Evolutionary conservation across 1,139 yeast genomes (phyloP).

Genomic region (Candida sanyaensis): DNA sequence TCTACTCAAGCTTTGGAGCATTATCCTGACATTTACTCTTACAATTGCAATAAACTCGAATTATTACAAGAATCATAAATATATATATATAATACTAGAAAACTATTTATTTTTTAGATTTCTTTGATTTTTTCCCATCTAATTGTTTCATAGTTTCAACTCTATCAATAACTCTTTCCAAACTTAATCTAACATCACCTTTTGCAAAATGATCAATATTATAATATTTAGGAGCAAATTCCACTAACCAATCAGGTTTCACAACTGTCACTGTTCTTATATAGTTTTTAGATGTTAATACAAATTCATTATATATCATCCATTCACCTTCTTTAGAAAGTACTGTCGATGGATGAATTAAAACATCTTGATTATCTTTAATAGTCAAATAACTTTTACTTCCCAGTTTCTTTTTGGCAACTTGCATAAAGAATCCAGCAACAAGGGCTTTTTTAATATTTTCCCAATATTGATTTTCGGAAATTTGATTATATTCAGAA

Average conservation of each 20-base stretch:
- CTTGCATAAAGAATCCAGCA: conserved; percentile 98
- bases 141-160: conserved; percentile 44
- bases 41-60: too few relatives aligned
- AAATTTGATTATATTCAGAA: conserved; percentile 71
- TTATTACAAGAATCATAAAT: too few relatives aligned
- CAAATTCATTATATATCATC: conserved; percentile 95
- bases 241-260: conserved; percentile 89
- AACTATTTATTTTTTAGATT: neutral
- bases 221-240: conserved; percentile 84
- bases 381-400: conserved; percentile 80
- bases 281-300: conserved; percentile 88
- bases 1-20: too few relatives aligned
- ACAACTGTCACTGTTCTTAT: conserved; percentile 93
- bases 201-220: conserved; percentile 72
- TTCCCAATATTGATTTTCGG: conserved; percentile 66
- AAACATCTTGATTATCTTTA: conserved; percentile 93
- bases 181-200: conserved; percentile 81
- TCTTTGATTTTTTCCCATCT: conserved; percentile 24
- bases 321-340: conserved; percentile 85
- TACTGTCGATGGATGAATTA: conserved; percentile 92
- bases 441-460: conserved; percentile 84
- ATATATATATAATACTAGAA: too few relatives aligned
- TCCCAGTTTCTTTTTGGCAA: conserved; percentile 80
- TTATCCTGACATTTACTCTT: too few relatives aligned
- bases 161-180: conserved; percentile 65